Conservation (phyloP, 257 asterid genomes). For the Nicotiana undulata region DNA sequence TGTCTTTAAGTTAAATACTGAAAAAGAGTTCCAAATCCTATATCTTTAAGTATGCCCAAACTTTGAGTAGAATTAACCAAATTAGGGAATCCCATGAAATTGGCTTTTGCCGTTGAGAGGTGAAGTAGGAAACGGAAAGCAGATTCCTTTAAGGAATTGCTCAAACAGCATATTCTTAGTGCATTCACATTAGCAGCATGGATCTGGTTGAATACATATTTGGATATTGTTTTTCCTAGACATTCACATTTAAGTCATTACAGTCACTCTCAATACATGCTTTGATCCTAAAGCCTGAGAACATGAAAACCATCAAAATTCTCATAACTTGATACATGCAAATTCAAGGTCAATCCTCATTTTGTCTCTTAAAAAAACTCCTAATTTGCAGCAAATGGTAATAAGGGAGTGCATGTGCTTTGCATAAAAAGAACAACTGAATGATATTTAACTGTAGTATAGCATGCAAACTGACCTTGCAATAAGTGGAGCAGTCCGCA, state of each 20-base stretch:
- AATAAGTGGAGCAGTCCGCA: conserved; percentile 43
- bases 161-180: not conserved
- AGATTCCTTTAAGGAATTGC: not conserved
- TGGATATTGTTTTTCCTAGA: no score
- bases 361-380: not conserved
- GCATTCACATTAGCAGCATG: not conserved
- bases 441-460: not conserved
- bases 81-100: no score
- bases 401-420: not conserved
- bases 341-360: not conserved
- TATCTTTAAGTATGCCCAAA: not conserved
- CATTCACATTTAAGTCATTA: no score
- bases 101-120: not conserved
- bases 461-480: conserved; percentile 59
- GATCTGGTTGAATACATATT: not conserved
- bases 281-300: no score
- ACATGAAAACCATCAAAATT: no score
- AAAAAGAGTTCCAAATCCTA: not conserved
- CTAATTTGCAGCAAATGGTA: not conserved
- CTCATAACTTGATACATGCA: no score
- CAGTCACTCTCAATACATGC: no score
- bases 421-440: not conserved
- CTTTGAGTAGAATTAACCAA: not conserved
- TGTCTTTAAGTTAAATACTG: not conserved
- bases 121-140: not conserved